phyloP scores from a whole-genome alignment of 228 moss, liverwort and hornwort species.

The Sphagnum fallax region DNA sequence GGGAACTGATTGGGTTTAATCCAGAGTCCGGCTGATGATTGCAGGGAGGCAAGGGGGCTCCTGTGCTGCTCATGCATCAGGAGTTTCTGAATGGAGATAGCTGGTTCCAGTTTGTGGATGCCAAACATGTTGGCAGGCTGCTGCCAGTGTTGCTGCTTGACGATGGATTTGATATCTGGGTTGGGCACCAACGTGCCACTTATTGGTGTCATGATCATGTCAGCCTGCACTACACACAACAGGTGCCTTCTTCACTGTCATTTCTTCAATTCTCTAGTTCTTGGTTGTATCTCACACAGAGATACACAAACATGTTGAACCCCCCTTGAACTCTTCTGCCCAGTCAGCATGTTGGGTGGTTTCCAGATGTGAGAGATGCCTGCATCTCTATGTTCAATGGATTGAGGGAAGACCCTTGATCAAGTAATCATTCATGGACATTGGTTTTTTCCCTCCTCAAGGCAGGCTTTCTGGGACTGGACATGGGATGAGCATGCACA shows the following conservation, averaged over 20 bases:
- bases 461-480: constrained; percentile 75
- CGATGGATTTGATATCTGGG: constrained; percentile 72
- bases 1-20: neutral
- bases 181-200: constrained; percentile 69
- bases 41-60: constrained; percentile 33
- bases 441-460: neutral
- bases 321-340: no score
- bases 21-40: neutral
- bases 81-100: constrained; percentile 50
- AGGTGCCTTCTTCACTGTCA: constrained; percentile 7
- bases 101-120: constrained; percentile 43
- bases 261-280: no score
- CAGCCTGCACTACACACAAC: constrained; percentile 13
- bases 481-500: constrained; percentile 70
- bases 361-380: no score
- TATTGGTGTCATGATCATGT: constrained; percentile 60
- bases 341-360: no score
- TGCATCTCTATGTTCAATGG: no score
- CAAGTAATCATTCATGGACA: neutral
- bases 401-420: no score
- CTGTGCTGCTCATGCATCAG: constrained; percentile 58
- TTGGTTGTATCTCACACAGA: no score
- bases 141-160: constrained; percentile 52
- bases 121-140: constrained; percentile 5
- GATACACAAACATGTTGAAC: no score